phyloP scores from a whole-genome alignment of 164 flowering plant genomes.

The Vitis vinifera region ASM3070453v1 NC_081809.1:2500501-2501000 shows the following conservation, averaged over 20 bases:
- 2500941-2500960: constrained; percentile 53
- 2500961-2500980: constrained; percentile 86
- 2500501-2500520: constrained; percentile 89
- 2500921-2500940: constrained; percentile 20
- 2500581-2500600: constrained; percentile 3
- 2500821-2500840: constrained; percentile 43
- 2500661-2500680: too few relatives aligned
- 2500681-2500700: constrained; percentile 11
- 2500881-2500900: constrained; percentile 18
- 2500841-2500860: constrained; percentile 39
- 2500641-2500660: too few relatives aligned
- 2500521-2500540: constrained; percentile 92
- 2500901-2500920: constrained; percentile 19
- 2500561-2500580: constrained; percentile 80
- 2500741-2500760: constrained; percentile 56
- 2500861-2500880: constrained; percentile 27
- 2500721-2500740: constrained; percentile 70
- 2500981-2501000: constrained; percentile 76
- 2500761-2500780: constrained; percentile 79
- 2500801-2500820: constrained; percentile 46
- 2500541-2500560: constrained; percentile 95
- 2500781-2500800: constrained; percentile 70
- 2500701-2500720: constrained; percentile 95
- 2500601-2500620: constrained; percentile 1
- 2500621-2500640: neutral